phyloP scores from a whole-genome alignment of 192 early-diverging fungal genomes.

The Geranomyces michiganensis region DNA sequence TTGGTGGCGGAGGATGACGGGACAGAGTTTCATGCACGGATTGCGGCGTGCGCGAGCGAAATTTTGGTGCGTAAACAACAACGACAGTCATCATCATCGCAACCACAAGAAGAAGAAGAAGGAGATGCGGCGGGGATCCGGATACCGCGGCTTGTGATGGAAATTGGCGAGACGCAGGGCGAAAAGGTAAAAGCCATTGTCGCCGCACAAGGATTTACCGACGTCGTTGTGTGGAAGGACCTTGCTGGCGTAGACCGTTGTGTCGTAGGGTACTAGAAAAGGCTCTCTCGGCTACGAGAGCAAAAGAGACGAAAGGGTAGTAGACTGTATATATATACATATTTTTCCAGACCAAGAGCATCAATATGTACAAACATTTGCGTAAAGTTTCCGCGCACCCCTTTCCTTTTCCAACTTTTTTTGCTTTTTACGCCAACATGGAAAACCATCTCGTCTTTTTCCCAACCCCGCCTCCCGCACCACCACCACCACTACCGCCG shows the following conservation, averaged over 20 bases:
- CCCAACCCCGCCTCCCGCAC: no score
- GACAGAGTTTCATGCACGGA: slow-evolving; percentile 58
- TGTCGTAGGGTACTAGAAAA: slow-evolving; percentile 40
- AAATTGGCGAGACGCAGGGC: slow-evolving; percentile 81
- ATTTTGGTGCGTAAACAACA: slow-evolving; percentile 32
- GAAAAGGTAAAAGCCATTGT: slow-evolving; percentile 47
- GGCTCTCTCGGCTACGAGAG: background rate
- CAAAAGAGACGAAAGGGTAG: no score
- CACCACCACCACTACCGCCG: no score
- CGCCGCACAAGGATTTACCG: slow-evolving; percentile 55
- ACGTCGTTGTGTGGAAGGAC: slow-evolving; percentile 77
- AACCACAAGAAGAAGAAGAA: slow-evolving; percentile 4
- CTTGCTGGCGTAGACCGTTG: slow-evolving; percentile 68
- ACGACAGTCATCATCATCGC: no score
- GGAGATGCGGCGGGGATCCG: no score
- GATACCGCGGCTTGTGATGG: slow-evolving; percentile 74
- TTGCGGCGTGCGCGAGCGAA: slow-evolving; percentile 49
- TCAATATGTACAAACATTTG: no score
- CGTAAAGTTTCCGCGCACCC: no score
- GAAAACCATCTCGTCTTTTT: no score
- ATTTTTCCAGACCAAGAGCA: no score
- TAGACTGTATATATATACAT: no score
- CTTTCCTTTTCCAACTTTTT: no score
- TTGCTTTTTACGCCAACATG: no score
- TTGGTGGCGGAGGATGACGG: slow-evolving; percentile 69